These are phyloP conservation scores for Cyanodermella asteris DNA, from an alignment of 2,329 filamentous ascomycete genomes.

Conservation along the genomic window DNA sequence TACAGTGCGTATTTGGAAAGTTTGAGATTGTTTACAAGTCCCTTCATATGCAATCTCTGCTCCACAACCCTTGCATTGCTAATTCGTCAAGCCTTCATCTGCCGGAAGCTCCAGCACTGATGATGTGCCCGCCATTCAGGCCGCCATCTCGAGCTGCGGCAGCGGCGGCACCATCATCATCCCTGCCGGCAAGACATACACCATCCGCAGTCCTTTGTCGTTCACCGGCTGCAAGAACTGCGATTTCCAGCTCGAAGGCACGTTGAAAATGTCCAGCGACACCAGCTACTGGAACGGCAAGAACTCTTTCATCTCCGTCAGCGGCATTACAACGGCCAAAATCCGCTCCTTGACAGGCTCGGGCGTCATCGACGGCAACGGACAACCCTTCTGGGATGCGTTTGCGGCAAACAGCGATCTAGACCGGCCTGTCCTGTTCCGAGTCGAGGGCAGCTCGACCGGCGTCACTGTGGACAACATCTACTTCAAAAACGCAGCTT, in stretches of 20 bases:
- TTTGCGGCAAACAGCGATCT: constrained; percentile 8
- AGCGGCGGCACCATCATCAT: constrained; percentile 24
- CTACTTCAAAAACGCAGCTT: constrained; percentile 21
- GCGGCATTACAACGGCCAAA: constrained; percentile 16
- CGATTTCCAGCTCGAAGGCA: constrained; percentile 24
- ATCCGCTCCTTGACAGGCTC: constrained; percentile 19
- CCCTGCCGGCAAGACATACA: constrained; percentile 20
- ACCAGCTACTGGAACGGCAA: constrained; percentile 22
- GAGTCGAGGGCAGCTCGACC: constrained; percentile 18
- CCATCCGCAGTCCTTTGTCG: constrained; percentile 21
- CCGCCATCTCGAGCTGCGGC: constrained; percentile 20
- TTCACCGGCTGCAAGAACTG: constrained; percentile 22
- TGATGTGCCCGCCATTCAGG: constrained; percentile 22
- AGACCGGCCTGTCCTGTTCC: constrained; percentile 21
- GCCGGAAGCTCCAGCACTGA: constrained; percentile 15
- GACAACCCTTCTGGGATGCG: constrained; percentile 22
- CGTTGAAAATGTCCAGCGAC: constrained; percentile 18
- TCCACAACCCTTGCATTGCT: background rate
- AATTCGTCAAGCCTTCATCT: constrained; percentile 10
- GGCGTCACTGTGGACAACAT: constrained; percentile 19
- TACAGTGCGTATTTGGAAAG: background rate
- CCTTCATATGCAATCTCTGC: background rate
- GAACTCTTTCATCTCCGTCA: constrained; percentile 18
- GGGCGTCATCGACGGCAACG: constrained; percentile 26
- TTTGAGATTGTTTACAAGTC: background rate